phyloP scores from a whole-genome alignment of 352 stramenopile genomes.

The Phytopythium montanum region DNA sequence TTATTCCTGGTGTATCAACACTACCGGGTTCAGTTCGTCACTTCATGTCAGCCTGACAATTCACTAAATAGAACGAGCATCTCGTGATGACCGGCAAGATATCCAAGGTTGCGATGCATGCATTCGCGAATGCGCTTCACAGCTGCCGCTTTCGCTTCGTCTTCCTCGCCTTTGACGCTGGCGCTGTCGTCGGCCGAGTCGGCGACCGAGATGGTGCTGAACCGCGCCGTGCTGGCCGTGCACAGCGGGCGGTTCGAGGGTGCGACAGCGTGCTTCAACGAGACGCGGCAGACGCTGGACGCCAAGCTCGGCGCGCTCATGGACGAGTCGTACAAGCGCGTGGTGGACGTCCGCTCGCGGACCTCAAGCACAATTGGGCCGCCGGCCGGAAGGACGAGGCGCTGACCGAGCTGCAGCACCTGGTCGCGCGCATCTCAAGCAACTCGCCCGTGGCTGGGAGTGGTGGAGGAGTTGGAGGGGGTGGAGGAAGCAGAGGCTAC shows the following conservation, averaged over 20 bases:
- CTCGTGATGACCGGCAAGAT: no score
- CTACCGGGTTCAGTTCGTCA: no score
- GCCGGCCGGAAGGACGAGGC: slow-evolving; percentile 88
- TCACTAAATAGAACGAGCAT: no score
- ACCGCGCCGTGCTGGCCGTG: slow-evolving; percentile 91
- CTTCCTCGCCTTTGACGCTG: background rate
- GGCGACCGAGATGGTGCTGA: slow-evolving; percentile 49
- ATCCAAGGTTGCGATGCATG: no score
- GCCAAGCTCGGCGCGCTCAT: slow-evolving; percentile 95
- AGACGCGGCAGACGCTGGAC: slow-evolving; percentile 91
- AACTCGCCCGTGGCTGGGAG: slow-evolving; percentile 16
- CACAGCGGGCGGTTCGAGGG: slow-evolving; percentile 92
- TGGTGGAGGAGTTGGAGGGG: slow-evolving; percentile 11
- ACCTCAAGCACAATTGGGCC: slow-evolving; percentile 94
- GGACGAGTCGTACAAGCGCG: slow-evolving; percentile 95
- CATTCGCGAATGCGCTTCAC: no score
- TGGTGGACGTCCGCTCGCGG: slow-evolving; percentile 93
- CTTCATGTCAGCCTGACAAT: no score
- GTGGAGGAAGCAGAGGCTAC: background rate
- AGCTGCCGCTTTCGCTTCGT: background rate
- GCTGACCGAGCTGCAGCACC: slow-evolving; percentile 73
- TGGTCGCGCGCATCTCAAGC: slow-evolving; percentile 74
- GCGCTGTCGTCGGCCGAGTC: slow-evolving; percentile 10
- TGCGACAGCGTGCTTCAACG: slow-evolving; percentile 91
- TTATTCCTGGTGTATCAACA: no score